Evolutionary conservation across 2,329 filamentous ascomycete genomes (phyloP).

Genomic region (Colletotrichum eremochloae): DNA sequence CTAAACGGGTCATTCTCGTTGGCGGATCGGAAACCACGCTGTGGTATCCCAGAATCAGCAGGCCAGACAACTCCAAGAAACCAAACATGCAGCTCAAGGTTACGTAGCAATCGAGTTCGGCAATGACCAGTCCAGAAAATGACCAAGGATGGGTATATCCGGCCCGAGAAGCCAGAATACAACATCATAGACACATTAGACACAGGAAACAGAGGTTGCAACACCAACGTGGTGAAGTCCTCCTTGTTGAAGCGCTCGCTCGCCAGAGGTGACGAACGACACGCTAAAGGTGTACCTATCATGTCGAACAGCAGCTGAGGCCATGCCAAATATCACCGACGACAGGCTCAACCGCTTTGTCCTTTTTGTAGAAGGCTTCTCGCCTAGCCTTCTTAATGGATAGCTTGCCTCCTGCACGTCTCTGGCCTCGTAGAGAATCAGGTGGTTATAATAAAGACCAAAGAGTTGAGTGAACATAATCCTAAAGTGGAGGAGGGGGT

Average conservation of each 20-base stretch:
- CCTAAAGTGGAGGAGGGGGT: slow-evolving; percentile 9
- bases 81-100: too few species aligned
- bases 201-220: background rate
- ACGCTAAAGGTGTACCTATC: slow-evolving; percentile 45
- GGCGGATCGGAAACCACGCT: slow-evolving; percentile 43
- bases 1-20: slow-evolving; percentile 42
- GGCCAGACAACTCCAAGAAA: too few species aligned
- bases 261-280: background rate
- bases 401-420: slow-evolving; percentile 31
- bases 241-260: background rate
- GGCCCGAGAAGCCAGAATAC: slow-evolving; percentile 33
- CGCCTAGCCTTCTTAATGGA: slow-evolving; percentile 42
- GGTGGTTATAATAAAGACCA: background rate
- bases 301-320: slow-evolving; percentile 44
- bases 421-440: slow-evolving; percentile 21
- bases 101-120: slow-evolving; percentile 4
- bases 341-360: slow-evolving; percentile 44
- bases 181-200: background rate
- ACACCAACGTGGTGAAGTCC: background rate
- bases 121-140: background rate
- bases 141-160: slow-evolving; percentile 21
- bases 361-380: slow-evolving; percentile 44
- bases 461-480: background rate
- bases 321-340: slow-evolving; percentile 44
- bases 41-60: slow-evolving; percentile 14